Conservation (phyloP, 73 alveolate genomes). For the Paramecium bursaria region DNA sequence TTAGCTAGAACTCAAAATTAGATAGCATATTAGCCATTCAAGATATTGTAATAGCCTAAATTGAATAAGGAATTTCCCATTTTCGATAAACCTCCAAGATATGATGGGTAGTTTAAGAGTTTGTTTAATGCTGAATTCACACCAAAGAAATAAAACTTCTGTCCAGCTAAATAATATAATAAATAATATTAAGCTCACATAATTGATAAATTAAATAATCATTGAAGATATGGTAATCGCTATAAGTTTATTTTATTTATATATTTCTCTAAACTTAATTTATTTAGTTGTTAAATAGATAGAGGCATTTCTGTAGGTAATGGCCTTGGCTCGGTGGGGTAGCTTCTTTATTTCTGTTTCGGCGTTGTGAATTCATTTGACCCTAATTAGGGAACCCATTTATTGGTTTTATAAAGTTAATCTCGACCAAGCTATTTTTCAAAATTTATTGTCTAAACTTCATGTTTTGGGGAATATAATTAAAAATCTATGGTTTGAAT, state of each 20-base stretch:
- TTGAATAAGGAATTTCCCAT: background rate
- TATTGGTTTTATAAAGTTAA: background rate
- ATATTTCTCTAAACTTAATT: background rate
- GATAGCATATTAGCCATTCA: conserved; percentile 52
- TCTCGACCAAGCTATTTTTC: background rate
- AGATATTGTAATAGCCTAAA: background rate
- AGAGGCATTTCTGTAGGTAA: background rate
- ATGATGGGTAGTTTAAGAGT: conserved; percentile 19
- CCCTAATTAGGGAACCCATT: background rate
- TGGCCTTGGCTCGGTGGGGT: background rate
- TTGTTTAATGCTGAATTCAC: conserved; percentile 25
- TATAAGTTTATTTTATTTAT: too few species aligned
- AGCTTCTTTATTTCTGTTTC: background rate
- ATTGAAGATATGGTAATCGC: background rate
- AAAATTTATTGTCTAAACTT: background rate
- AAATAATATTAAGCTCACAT: background rate
- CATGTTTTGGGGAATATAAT: too few species aligned
- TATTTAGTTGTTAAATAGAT: background rate
- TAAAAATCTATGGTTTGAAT: too few species aligned
- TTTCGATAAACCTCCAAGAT: conserved; percentile 8
- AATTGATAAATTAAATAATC: too few species aligned
- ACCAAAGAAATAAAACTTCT: conserved; percentile 32
- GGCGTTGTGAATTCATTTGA: background rate
- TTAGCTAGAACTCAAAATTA: conserved; percentile 1
- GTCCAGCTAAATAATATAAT: conserved; percentile 41